phyloP scores from a whole-genome alignment of 73 alveolate species.

The Breviolum minutum region DNA sequence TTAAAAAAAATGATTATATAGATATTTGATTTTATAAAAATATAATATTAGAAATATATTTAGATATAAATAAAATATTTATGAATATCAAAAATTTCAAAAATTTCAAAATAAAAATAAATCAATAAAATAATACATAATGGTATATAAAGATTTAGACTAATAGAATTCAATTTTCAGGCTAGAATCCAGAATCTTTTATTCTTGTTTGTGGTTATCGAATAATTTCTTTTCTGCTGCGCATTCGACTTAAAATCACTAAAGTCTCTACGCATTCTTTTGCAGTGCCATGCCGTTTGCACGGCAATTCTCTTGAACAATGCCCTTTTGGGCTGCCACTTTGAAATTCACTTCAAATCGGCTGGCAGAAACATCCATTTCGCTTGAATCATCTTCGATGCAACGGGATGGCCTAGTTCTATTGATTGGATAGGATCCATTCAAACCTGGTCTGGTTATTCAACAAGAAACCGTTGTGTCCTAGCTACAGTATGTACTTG shows the following conservation, averaged over 20 bases:
- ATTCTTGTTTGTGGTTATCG: not conserved
- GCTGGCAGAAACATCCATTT: not conserved
- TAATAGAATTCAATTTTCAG: not conserved
- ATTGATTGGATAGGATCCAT: not conserved
- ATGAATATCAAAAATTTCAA: not conserved
- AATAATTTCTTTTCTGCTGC: not conserved
- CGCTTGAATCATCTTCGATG: not conserved
- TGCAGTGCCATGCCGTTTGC: slow-evolving; percentile 5
- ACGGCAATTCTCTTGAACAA: not conserved
- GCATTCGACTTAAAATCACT: not conserved
- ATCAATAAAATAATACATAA: not conserved
- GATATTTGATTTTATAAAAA: no score
- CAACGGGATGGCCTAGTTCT: not conserved
- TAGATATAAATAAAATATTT: not conserved
- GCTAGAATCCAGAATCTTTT: not conserved
- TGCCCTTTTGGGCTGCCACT: slow-evolving; percentile 40
- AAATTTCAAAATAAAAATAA: not conserved
- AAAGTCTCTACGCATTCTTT: not conserved
- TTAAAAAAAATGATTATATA: not conserved
- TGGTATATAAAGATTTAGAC: not conserved
- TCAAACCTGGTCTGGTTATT: not conserved
- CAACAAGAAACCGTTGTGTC: not conserved
- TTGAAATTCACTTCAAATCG: slow-evolving; percentile 5
- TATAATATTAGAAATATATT: no score
- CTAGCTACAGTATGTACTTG: not conserved